phyloP scores from a whole-genome alignment of 805 yeast genomes.

The Cyberlindnera maclurae region DNA sequence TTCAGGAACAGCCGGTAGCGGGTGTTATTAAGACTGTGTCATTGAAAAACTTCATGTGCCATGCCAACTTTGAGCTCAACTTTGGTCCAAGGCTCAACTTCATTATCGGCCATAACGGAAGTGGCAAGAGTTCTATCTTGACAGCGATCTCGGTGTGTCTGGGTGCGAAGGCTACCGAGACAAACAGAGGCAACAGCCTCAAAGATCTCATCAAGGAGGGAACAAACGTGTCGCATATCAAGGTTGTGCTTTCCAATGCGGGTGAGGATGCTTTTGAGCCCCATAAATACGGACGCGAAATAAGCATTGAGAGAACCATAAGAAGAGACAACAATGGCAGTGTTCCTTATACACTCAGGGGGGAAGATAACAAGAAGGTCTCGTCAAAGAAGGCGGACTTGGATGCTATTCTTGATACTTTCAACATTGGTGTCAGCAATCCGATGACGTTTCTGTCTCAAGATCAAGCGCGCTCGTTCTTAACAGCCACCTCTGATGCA shows the following conservation, averaged over 20 bases:
- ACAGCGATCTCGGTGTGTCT: slow-evolving; percentile 84
- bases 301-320: slow-evolving; percentile 63
- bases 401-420: slow-evolving; percentile 60
- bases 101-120: slow-evolving; percentile 85
- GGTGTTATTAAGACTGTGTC: slow-evolving; percentile 64
- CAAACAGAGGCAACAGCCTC: slow-evolving; percentile 74
- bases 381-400: slow-evolving; percentile 59
- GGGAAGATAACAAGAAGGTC: slow-evolving; percentile 43
- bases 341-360: slow-evolving; percentile 45
- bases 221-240: slow-evolving; percentile 55
- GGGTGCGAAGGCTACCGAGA: slow-evolving; percentile 83
- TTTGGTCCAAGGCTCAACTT: slow-evolving; percentile 80
- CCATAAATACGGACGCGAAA: slow-evolving; percentile 58
- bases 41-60: slow-evolving; percentile 83
- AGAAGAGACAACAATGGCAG: slow-evolving; percentile 39
- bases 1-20: slow-evolving; percentile 22
- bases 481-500: slow-evolving; percentile 66
- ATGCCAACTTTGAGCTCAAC: slow-evolving; percentile 65
- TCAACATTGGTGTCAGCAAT: slow-evolving; percentile 75
- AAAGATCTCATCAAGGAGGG: slow-evolving; percentile 75
- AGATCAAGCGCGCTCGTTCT: slow-evolving; percentile 86
- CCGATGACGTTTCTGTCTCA: slow-evolving; percentile 92
- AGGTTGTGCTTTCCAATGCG: slow-evolving; percentile 55
- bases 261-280: slow-evolving; percentile 62
- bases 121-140: slow-evolving; percentile 83